These are phyloP conservation scores for Pulicaria dysenterica DNA, from an alignment of 129 eudicot genomes.

Conservation along the genomic window DNA sequence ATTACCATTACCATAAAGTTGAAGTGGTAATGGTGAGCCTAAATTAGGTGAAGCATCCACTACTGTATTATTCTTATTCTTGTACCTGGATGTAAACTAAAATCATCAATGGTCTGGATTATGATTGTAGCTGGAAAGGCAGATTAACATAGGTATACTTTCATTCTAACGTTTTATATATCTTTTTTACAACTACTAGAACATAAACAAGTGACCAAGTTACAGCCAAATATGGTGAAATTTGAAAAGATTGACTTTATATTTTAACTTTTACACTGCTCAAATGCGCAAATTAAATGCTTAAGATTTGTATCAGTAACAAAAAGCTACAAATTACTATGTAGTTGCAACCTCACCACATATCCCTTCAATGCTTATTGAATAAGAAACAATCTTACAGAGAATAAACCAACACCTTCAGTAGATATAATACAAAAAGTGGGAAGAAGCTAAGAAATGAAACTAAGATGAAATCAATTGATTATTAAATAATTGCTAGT, in stretches of 20 bases:
- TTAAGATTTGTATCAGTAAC: constrained; percentile 2
- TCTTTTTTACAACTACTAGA: too few species aligned
- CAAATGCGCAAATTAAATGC: background rate
- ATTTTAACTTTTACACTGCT: constrained; percentile 2
- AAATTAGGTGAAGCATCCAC: constrained; percentile 79
- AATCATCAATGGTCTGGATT: too few species aligned
- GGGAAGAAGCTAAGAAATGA: constrained; percentile 6
- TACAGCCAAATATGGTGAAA: background rate
- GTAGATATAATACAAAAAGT: constrained; percentile 1
- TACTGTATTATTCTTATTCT: constrained; percentile 71
- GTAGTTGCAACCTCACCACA: constrained; percentile 1
- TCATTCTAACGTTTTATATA: too few species aligned
- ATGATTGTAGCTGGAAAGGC: too few species aligned
- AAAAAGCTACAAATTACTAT: background rate
- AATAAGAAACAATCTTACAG: too few species aligned
- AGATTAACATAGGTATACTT: too few species aligned
- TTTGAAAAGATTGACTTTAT: background rate
- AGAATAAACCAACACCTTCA: background rate
- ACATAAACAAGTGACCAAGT: background rate
- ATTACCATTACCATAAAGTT: constrained; percentile 80
- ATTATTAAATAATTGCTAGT: background rate
- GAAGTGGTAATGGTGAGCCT: constrained; percentile 70
- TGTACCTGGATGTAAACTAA: constrained; percentile 58
- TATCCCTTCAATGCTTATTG: background rate
- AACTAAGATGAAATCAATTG: background rate